Conservation (phyloP, 2,329 filamentous ascomycete genomes). For the Colletotrichum sp. region DNA sequence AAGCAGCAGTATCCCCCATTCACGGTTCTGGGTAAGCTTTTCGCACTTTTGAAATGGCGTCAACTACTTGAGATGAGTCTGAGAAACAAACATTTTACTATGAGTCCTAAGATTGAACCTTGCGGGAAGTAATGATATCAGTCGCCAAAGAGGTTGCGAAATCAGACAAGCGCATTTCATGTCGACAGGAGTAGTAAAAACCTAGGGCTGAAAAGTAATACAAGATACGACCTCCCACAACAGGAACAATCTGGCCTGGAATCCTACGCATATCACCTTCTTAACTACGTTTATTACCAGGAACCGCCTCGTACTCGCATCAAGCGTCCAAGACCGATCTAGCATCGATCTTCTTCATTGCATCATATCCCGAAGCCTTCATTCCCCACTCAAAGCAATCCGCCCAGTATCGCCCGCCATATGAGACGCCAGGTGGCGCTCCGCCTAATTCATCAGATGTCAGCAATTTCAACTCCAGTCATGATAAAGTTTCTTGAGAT, state of each 20-base stretch:
- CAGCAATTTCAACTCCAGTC: not conserved
- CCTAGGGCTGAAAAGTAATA: not conserved
- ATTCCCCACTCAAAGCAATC: slow-evolving; percentile 17
- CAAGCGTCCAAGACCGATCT: not conserved
- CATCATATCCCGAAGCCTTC: slow-evolving; percentile 14
- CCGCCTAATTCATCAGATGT: not conserved
- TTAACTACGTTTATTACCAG: not conserved
- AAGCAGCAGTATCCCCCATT: not conserved
- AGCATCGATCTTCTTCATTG: not conserved
- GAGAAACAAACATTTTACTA: not conserved
- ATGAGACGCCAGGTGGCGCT: not conserved
- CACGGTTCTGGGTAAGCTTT: not conserved
- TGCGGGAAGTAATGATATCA: not conserved
- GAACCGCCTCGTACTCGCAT: not conserved
- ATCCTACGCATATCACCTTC: not conserved
- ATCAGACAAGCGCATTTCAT: not conserved
- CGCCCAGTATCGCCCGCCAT: not conserved
- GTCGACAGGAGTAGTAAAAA: not conserved
- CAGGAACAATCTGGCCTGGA: not conserved
- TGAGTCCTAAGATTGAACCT: not conserved
- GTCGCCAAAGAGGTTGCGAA: not conserved
- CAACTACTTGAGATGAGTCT: not conserved
- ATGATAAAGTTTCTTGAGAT: not conserved
- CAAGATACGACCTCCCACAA: not conserved
- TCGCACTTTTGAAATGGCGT: not conserved